Evolutionary conservation across 1,139 yeast species (phyloP).

Genomic region (Nakaseomyces delphensis): DNA sequence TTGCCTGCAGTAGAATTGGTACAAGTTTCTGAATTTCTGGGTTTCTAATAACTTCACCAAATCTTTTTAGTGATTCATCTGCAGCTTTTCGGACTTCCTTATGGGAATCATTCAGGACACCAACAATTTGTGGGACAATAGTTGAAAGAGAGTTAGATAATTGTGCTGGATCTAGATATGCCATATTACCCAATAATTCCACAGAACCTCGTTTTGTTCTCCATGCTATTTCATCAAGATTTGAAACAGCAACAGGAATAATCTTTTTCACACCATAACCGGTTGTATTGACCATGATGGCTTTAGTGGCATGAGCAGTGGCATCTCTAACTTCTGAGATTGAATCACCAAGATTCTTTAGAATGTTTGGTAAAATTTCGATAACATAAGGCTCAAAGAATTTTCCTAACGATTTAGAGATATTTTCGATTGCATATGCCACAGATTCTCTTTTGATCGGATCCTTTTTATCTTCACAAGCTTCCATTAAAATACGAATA

Average conservation of each 20-base stretch:
- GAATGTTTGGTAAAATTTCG: constrained; percentile 73
- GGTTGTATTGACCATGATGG: constrained; percentile 85
- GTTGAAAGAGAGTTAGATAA: constrained; percentile 79
- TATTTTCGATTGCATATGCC: constrained; percentile 74
- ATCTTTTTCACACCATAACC: constrained; percentile 85
- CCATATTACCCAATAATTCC: constrained; percentile 94
- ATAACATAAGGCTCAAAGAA: constrained; percentile 90
- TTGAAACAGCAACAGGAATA: constrained; percentile 82
- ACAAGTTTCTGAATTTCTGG: constrained; percentile 92
- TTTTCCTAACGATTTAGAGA: constrained; percentile 66
- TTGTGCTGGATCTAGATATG: constrained; percentile 91
- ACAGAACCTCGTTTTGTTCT: constrained; percentile 96
- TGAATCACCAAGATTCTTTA: constrained; percentile 77
- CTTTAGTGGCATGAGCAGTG: constrained; percentile 77
- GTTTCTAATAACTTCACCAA: constrained; percentile 94
- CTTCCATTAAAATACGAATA: constrained; percentile 68
- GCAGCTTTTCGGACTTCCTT: constrained; percentile 96
- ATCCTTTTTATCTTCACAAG: constrained; percentile 80
- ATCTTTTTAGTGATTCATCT: constrained; percentile 75
- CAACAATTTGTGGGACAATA: constrained; percentile 93
- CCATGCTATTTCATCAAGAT: constrained; percentile 88
- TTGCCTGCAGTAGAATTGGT: constrained; percentile 83
- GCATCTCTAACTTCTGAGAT: constrained; percentile 82
- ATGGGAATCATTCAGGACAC: constrained; percentile 89
- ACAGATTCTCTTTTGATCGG: constrained; percentile 77